These are phyloP conservation scores for Fragaria ananassa DNA, from an alignment of 306 rosid species.

Conservation along the genomic window DNA sequence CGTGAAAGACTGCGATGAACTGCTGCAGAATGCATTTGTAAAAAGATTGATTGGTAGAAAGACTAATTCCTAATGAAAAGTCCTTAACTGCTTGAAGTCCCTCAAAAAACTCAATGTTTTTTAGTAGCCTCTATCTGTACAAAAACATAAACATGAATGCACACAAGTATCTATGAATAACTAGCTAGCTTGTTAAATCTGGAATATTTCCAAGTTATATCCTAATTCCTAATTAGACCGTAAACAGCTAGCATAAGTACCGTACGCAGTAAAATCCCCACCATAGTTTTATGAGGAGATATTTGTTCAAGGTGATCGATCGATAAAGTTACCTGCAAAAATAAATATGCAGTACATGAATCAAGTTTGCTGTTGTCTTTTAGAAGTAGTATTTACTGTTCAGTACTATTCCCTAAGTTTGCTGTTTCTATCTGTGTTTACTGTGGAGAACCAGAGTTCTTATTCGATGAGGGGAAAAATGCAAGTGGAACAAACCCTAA, in stretches of 20 bases:
- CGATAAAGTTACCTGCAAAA: background rate
- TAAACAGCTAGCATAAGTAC: background rate
- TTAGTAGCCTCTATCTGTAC: background rate
- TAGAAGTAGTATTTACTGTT: background rate
- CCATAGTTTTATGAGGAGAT: background rate
- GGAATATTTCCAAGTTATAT: background rate
- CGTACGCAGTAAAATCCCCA: background rate
- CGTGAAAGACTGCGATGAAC: slow-evolving; percentile 6
- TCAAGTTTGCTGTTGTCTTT: background rate
- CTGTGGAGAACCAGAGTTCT: background rate
- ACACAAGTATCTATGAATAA: background rate
- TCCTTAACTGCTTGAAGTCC: background rate
- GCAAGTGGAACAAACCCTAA: background rate
- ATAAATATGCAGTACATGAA: background rate
- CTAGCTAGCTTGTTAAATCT: background rate
- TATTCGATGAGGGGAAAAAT: background rate
- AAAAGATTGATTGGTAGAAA: background rate
- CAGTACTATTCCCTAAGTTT: background rate
- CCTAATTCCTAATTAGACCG: background rate
- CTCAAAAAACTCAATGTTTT: background rate
- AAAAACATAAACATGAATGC: background rate
- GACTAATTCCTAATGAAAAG: background rate
- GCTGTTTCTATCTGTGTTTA: background rate
- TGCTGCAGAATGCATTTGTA: background rate
- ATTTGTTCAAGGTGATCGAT: background rate